Conservation (phyloP, 2,329 filamentous ascomycete genomes). For the Dothideomycetes sp. region DNA sequence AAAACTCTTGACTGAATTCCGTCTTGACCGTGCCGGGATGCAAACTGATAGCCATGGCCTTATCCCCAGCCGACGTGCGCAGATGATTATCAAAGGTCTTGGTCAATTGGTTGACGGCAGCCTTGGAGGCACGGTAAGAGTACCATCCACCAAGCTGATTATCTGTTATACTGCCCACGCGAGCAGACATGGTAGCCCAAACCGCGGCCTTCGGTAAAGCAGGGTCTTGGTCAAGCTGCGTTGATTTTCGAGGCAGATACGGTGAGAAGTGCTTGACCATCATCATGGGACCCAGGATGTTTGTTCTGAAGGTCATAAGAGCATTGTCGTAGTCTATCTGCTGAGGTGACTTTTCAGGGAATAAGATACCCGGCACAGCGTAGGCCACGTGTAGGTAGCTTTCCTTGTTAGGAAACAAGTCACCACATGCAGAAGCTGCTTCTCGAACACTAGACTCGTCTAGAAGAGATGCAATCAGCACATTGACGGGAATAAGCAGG, state of each 20-base stretch:
- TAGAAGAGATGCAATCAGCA: conserved; percentile 19
- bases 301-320: conserved; percentile 62
- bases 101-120: conserved; percentile 60
- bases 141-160: conserved; percentile 75
- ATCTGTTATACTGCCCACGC: conserved; percentile 65
- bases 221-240: conserved; percentile 26
- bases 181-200: conserved; percentile 67
- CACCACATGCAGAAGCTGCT: conserved; percentile 39
- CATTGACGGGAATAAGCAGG: not conserved
- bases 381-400: conserved; percentile 61
- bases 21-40: conserved; percentile 79
- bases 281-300: conserved; percentile 64
- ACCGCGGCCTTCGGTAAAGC: conserved; percentile 45
- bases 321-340: conserved; percentile 55
- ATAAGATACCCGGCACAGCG: conserved; percentile 61
- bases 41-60: conserved; percentile 59
- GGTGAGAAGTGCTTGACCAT: conserved; percentile 65
- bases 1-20: conserved; percentile 62
- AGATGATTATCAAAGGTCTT: conserved; percentile 65
- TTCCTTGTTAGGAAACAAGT: conserved; percentile 27
- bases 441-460: conserved; percentile 54
- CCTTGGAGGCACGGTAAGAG: conserved; percentile 67
- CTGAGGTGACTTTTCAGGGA: conserved; percentile 60
- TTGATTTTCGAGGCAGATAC: conserved; percentile 56
- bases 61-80: conserved; percentile 45